Evolutionary conservation across 345 rosid species (phyloP).

Genomic region (Nephelium lappaceum): DNA sequence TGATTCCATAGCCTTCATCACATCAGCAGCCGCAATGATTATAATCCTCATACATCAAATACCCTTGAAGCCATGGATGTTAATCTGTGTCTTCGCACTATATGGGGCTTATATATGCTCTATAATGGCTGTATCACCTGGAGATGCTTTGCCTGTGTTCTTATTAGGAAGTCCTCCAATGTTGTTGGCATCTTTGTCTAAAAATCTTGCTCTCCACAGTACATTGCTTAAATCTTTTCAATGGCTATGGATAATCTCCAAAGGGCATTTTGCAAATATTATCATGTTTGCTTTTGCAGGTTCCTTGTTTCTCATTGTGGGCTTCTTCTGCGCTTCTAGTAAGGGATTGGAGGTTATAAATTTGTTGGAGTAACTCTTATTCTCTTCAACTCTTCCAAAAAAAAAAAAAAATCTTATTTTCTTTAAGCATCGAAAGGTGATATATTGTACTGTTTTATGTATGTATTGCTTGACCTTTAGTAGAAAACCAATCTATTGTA

Average conservation of each 20-base stretch:
- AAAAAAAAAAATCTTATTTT: too few species aligned
- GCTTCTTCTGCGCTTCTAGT: too few species aligned
- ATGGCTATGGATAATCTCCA: neutral
- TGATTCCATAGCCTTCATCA: slow-evolving; percentile 24
- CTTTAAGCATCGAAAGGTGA: too few species aligned
- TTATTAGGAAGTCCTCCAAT: neutral
- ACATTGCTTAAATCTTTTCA: neutral
- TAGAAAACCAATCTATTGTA: neutral
- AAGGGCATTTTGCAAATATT: neutral
- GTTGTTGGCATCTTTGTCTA: neutral
- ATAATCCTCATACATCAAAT: slow-evolving; percentile 19
- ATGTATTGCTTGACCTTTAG: neutral
- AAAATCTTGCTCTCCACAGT: neutral
- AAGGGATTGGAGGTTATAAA: too few species aligned
- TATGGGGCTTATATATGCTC: slow-evolving; percentile 18
- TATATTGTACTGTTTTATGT: too few species aligned
- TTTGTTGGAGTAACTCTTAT: too few species aligned
- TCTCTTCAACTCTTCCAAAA: too few species aligned
- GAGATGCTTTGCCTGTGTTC: neutral
- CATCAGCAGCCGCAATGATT: slow-evolving; percentile 17
- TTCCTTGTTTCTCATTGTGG: neutral
- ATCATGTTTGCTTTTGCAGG: neutral
- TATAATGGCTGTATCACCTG: slow-evolving; percentile 12
- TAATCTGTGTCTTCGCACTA: neutral
- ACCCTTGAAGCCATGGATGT: slow-evolving; percentile 21